phyloP scores from a whole-genome alignment of 2,329 filamentous ascomycete species.

The Escovopsis sp. region DNA sequence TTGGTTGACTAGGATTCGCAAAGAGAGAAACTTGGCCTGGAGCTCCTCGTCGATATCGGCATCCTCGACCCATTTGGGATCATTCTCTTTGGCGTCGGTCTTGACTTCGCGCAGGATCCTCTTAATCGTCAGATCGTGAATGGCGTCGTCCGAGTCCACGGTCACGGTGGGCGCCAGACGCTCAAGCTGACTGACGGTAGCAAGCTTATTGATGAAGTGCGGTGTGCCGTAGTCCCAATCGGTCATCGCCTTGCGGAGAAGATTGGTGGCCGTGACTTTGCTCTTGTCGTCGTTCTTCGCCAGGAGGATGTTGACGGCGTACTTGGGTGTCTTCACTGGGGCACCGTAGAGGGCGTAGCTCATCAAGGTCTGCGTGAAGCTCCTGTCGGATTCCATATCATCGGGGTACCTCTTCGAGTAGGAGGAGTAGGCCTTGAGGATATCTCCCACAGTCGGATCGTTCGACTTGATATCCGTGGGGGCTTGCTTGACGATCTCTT shows the following conservation, averaged over 20 bases:
- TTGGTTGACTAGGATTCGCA: slow-evolving; percentile 77
- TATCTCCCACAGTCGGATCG: slow-evolving; percentile 65
- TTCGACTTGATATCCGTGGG: slow-evolving; percentile 54
- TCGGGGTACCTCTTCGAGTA: slow-evolving; percentile 76
- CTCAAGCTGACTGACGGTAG: slow-evolving; percentile 58
- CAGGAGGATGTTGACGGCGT: slow-evolving; percentile 82
- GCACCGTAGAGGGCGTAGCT: slow-evolving; percentile 71
- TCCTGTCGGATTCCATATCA: slow-evolving; percentile 68
- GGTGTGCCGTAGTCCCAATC: slow-evolving; percentile 57
- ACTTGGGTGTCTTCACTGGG: slow-evolving; percentile 74
- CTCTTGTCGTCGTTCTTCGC: slow-evolving; percentile 58
- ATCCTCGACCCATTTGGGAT: slow-evolving; percentile 52
- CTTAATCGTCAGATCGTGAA: slow-evolving; percentile 63
- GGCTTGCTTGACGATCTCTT: slow-evolving; percentile 65
- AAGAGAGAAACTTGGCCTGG: slow-evolving; percentile 65
- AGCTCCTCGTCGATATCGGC: slow-evolving; percentile 64
- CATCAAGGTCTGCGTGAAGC: slow-evolving; percentile 66
- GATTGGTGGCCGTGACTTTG: slow-evolving; percentile 68
- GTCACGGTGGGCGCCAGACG: slow-evolving; percentile 59
- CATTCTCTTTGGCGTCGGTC: slow-evolving; percentile 38
- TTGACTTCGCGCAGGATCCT: slow-evolving; percentile 59
- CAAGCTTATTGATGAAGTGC: slow-evolving; percentile 61
- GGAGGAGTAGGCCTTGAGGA: slow-evolving; percentile 82
- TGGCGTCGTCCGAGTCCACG: slow-evolving; percentile 57
- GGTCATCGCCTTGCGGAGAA: slow-evolving; percentile 61